These are phyloP conservation scores for Lasiosphaeria miniovina DNA, from an alignment of 495 filamentous ascomycete species.

Conservation along the genomic window DNA sequence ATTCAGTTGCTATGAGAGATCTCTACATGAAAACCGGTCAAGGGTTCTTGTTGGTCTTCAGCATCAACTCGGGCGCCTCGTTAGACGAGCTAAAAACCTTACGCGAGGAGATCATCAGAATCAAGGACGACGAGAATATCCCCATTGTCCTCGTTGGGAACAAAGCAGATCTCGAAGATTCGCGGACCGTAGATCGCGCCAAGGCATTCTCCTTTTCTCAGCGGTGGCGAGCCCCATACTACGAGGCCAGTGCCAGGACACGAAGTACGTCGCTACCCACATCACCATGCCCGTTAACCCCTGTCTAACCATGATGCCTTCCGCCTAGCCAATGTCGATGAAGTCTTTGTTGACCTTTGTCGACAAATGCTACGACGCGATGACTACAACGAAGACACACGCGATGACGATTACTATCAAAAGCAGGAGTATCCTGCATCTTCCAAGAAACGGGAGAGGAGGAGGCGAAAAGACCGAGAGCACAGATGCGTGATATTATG, in stretches of 20 bases:
- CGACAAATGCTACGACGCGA: slow-evolving; percentile 85
- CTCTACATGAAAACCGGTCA: slow-evolving; percentile 97
- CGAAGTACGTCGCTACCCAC: slow-evolving; percentile 44
- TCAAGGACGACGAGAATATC: slow-evolving; percentile 89
- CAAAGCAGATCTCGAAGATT: slow-evolving; percentile 93
- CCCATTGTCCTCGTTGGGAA: slow-evolving; percentile 97
- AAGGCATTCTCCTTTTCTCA: slow-evolving; percentile 85
- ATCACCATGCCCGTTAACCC: not conserved
- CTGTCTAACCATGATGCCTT: not conserved
- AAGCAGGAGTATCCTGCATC: slow-evolving; percentile 21
- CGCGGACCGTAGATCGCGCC: slow-evolving; percentile 76
- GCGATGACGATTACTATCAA: slow-evolving; percentile 40
- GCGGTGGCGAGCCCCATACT: slow-evolving; percentile 90
- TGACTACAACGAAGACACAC: slow-evolving; percentile 41
- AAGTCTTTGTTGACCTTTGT: slow-evolving; percentile 91
- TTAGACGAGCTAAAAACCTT: slow-evolving; percentile 83
- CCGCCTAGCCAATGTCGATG: slow-evolving; percentile 77
- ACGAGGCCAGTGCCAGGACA: slow-evolving; percentile 85
- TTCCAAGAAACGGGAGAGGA: slow-evolving; percentile 21
- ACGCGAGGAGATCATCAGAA: slow-evolving; percentile 92
- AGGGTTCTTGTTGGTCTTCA: slow-evolving; percentile 96
- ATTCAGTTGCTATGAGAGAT: slow-evolving; percentile 63
- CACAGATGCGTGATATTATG: slow-evolving; percentile 28
- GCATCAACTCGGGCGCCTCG: slow-evolving; percentile 84
- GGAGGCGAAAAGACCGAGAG: slow-evolving; percentile 23